phyloP scores from a whole-genome alignment of 106 monocot species.

The Dendrobium officinale region DNA sequence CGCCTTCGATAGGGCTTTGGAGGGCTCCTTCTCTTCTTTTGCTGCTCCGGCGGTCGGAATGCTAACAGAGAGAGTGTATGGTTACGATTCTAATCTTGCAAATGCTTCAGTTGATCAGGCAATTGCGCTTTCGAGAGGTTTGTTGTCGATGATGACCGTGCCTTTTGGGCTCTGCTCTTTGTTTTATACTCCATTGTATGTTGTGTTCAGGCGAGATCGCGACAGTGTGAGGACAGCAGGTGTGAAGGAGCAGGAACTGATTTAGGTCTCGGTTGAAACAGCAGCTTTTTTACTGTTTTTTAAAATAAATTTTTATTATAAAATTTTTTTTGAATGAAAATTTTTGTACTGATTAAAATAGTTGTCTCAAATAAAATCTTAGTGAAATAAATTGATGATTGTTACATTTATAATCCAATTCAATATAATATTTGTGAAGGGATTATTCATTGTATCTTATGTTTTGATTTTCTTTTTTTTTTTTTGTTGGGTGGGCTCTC shows the following conservation, averaged over 20 bases:
- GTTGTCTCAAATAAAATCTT: not conserved
- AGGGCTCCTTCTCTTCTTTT: conserved; percentile 84
- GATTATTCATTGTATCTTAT: not conserved
- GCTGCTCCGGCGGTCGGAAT: conserved; percentile 88
- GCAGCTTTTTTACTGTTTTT: too few relatives aligned
- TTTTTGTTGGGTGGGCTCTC: too few relatives aligned
- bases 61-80: conserved; percentile 70
- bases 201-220: conserved; percentile 49
- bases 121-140: conserved; percentile 72
- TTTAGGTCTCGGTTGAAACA: not conserved
- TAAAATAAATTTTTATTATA: too few relatives aligned
- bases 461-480: not conserved
- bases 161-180: conserved; percentile 71
- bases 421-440: not conserved
- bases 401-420: too few relatives aligned
- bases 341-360: too few relatives aligned
- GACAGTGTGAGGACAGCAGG: conserved; percentile 34
- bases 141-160: conserved; percentile 58
- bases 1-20: conserved; percentile 89
- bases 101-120: conserved; percentile 44
- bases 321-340: too few relatives aligned
- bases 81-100: conserved; percentile 48
- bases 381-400: not conserved
- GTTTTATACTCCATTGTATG: conserved; percentile 68
- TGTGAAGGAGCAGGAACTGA: conserved; percentile 48